Conservation (phyloP, 2,329 filamentous ascomycete genomes). For the Chaetothyriales sp. region DNA sequence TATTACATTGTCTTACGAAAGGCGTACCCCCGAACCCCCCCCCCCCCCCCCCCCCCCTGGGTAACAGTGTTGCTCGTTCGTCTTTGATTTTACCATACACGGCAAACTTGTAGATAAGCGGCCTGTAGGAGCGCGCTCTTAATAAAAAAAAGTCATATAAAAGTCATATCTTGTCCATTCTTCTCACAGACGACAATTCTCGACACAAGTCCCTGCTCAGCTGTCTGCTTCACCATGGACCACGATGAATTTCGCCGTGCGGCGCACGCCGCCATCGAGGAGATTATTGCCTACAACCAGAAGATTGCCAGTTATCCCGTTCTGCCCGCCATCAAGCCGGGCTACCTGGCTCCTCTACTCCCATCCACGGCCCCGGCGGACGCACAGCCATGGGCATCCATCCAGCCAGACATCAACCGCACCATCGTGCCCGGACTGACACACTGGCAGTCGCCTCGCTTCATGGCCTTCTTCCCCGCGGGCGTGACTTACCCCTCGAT, state of each 20-base stretch:
- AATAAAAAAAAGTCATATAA: too few relatives aligned
- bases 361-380: slow-evolving; percentile 54
- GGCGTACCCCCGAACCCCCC: too few relatives aligned
- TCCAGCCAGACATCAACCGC: slow-evolving; percentile 67
- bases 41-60: too few relatives aligned
- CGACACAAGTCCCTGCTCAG: neutral
- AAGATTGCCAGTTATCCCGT: slow-evolving; percentile 57
- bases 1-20: too few relatives aligned
- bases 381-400: slow-evolving; percentile 59
- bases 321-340: slow-evolving; percentile 64
- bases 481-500: slow-evolving; percentile 69
- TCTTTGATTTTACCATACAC: too few relatives aligned
- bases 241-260: slow-evolving; percentile 63
- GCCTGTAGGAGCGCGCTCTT: too few relatives aligned
- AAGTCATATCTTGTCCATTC: too few relatives aligned
- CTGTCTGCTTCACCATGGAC: slow-evolving; percentile 46
- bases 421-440: slow-evolving; percentile 88
- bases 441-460: slow-evolving; percentile 88
- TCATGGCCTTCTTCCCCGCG: slow-evolving; percentile 91
- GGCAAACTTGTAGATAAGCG: too few relatives aligned
- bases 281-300: slow-evolving; percentile 77
- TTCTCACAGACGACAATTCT: neutral
- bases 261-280: slow-evolving; percentile 65
- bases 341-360: slow-evolving; percentile 70
- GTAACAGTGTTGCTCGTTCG: too few relatives aligned